phyloP scores from a whole-genome alignment of 306 rosid genomes.

The Psophocarpus tetragonolobus region DNA sequence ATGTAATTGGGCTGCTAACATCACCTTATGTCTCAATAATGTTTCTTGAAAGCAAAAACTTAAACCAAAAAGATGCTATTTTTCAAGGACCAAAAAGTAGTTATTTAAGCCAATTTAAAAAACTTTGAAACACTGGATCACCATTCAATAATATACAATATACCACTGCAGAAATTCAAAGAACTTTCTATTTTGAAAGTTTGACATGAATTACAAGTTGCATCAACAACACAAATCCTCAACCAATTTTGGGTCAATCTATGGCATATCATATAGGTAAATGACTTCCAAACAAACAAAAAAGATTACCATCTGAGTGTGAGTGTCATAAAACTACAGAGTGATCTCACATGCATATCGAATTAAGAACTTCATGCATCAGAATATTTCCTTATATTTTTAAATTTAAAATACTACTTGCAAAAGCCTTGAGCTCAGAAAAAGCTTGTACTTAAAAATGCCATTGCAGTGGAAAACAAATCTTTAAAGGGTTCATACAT shows the following conservation, averaged over 20 bases:
- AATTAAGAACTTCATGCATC: background rate
- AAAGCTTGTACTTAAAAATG: background rate
- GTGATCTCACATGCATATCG: background rate
- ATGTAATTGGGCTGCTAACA: no score
- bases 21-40: no score
- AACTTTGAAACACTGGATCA: background rate
- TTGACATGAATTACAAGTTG: background rate
- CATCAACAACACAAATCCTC: background rate
- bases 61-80: no score
- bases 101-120: no score
- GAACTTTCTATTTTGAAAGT: background rate
- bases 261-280: background rate
- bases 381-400: background rate
- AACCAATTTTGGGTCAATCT: background rate
- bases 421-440: background rate
- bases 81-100: no score
- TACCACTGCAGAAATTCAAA: background rate
- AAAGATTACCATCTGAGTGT: background rate
- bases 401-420: background rate
- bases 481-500: background rate
- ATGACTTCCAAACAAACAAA: background rate
- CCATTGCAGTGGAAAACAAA: background rate
- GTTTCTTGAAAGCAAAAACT: no score
- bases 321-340: background rate
- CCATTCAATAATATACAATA: background rate